Evolutionary conservation across 306 rosid genomes (phyloP), one percentile per base, ranked within the genome.

Genomic region (Erythrophleum fordii): DNA sequence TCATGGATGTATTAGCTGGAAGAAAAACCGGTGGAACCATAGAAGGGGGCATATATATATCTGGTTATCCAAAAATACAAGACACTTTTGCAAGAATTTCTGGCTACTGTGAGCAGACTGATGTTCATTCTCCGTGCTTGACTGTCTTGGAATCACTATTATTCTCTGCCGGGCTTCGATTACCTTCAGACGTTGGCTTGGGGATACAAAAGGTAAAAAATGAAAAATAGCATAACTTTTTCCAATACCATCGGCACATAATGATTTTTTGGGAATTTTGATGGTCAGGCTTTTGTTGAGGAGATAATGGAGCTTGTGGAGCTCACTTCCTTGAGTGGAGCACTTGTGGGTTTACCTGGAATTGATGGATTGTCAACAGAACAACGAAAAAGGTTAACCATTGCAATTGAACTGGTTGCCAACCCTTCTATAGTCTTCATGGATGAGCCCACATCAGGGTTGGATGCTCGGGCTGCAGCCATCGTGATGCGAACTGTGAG

Each of bases 221-320:
- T 28, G 49, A 42, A 69, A 22, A 29, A 23, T 42, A 18, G 41
- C 48, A 60, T 46, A 5, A 31, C n/a, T 8, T 13, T 28, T 80
- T 48, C 29, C 16, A 44, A 48, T 51, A 44, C 42, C 55, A 56
- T 78, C 25, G 37, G 73, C 69, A 53, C 44, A 49, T 13, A 51
- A 46, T 37, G 53, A 65, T 46, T 70, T 61, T 64, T n/a, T 0
- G 25, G 60, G 51, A 44, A 76, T 68, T 85, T 48, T 49, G 52
- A 26, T 76, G 58, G 77, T 46, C 86, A 91, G 95, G 95, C 91
- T 77, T 93, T 93, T 81, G 91, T 93, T 68, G 97, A 93, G 52
- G 97, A 91, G 88, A 94, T 89, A 66, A 85, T 93, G 97, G 97
- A 93, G 76, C 94, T 93, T 64, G 97, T 93, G 83, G 97, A 93